phyloP scores from a whole-genome alignment of 1,139 yeast species.

The Neolecta irregularis region DNA sequence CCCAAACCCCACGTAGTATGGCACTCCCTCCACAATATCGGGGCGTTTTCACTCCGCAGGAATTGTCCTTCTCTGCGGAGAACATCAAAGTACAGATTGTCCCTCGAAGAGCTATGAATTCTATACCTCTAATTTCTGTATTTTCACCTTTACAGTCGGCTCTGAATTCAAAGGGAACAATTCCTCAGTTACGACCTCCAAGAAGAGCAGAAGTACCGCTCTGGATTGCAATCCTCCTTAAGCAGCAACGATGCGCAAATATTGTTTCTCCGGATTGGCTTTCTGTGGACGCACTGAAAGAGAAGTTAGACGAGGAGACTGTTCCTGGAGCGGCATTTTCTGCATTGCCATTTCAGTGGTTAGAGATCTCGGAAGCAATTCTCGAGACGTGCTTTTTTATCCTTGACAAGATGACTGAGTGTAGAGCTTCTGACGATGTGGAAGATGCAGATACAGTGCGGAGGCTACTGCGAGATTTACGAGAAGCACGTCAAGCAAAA shows the following conservation, averaged over 20 bases:
- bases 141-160: constrained; percentile 15
- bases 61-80: constrained; percentile 73
- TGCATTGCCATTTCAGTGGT: constrained; percentile 73
- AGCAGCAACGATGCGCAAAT: constrained; percentile 72
- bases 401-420: constrained; percentile 16
- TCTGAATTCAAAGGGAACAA: constrained; percentile 26
- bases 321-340: constrained; percentile 45
- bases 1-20: constrained; percentile 31
- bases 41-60: constrained; percentile 55
- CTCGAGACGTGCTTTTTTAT: constrained; percentile 27
- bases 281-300: constrained; percentile 38
- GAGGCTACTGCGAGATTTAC: constrained; percentile 60
- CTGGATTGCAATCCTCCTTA: constrained; percentile 76
- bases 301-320: constrained; percentile 54
- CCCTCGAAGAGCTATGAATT: constrained; percentile 36
- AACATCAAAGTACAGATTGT: constrained; percentile 55
- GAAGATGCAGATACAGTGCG: constrained; percentile 47
- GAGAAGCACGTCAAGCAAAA: constrained; percentile 71
- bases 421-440: constrained; percentile 55
- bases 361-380: constrained; percentile 57
- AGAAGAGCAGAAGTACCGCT: constrained; percentile 59
- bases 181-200: constrained; percentile 50
- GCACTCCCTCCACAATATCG: constrained; percentile 45
- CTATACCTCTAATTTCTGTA: background rate
- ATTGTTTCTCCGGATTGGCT: constrained; percentile 85